Evolutionary conservation across 176 grass and related monocot genomes (phyloP).

Genomic region (Ampelocalamus luodianensis): DNA sequence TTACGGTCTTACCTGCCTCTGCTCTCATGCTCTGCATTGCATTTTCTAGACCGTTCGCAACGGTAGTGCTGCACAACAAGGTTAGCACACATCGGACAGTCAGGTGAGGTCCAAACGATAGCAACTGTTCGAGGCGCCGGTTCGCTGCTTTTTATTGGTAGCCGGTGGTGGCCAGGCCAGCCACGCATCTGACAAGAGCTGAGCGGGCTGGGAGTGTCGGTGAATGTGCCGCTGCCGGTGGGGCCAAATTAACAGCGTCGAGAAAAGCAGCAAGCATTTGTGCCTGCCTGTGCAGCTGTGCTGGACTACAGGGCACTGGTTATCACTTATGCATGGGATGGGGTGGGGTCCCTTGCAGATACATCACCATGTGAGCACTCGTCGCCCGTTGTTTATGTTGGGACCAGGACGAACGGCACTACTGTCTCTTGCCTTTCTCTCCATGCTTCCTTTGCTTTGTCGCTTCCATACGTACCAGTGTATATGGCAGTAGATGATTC

Average conservation of each 20-base stretch:
- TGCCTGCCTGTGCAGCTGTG: too few species aligned
- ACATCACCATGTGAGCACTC: slow-evolving; percentile 15
- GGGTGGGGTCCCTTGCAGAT: too few species aligned
- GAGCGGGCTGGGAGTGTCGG: not conserved
- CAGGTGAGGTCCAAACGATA: not conserved
- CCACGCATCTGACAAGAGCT: not conserved
- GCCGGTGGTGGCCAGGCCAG: not conserved
- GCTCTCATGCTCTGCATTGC: not conserved
- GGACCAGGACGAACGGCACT: slow-evolving; percentile 13
- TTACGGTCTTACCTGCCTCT: too few species aligned
- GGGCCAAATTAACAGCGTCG: not conserved
- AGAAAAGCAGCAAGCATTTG: not conserved
- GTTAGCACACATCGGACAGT: not conserved
- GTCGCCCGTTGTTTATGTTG: not conserved
- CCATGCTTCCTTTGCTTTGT: not conserved
- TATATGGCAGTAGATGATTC: not conserved
- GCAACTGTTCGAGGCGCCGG: not conserved
- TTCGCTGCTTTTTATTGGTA: not conserved
- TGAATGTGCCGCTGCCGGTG: not conserved
- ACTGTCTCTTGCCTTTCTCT: not conserved
- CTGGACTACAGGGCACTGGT: not conserved
- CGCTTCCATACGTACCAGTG: not conserved
- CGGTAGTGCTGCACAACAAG: too few species aligned
- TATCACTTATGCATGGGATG: not conserved
- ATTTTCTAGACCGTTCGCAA: not conserved